Conservation (phyloP, 176 grass and related monocot genomes). For the Calamus simplicifolius region DNA sequence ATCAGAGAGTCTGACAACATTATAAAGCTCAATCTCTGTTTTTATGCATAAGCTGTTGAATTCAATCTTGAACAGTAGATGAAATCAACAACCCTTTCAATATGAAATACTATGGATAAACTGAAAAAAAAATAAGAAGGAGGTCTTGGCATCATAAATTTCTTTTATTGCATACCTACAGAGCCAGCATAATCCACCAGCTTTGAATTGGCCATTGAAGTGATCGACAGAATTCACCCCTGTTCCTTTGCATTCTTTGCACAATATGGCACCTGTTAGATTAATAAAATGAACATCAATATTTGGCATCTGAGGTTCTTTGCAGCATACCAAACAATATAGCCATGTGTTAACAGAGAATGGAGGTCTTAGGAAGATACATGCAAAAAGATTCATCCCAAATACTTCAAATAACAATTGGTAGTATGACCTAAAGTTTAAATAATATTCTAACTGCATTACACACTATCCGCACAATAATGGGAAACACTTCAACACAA, state of each 20-base stretch:
- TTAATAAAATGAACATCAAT: constrained; percentile 6
- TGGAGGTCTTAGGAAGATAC: too few relatives aligned
- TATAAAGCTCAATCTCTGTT: too few relatives aligned
- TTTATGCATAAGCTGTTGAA: not conserved
- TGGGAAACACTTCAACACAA: too few relatives aligned
- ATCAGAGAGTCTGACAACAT: too few relatives aligned
- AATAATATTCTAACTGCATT: too few relatives aligned
- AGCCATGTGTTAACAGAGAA: not conserved
- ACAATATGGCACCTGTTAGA: constrained; percentile 49
- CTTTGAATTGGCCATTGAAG: constrained; percentile 89
- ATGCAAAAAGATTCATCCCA: too few relatives aligned
- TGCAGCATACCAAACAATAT: not conserved
- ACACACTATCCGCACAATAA: too few relatives aligned
- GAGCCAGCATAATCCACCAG: constrained; percentile 80
- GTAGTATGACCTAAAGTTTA: too few relatives aligned
- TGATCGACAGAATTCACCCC: constrained; percentile 84
- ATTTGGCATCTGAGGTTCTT: too few relatives aligned
- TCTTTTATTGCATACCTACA: constrained; percentile 55
- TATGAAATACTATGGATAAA: too few relatives aligned
- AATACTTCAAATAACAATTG: too few relatives aligned
- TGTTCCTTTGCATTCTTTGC: constrained; percentile 56
- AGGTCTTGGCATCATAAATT: not conserved
- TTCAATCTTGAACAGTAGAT: not conserved
- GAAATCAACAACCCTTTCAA: too few relatives aligned
- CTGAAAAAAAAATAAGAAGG: not conserved